Evolutionary conservation across 2,329 filamentous ascomycete genomes (phyloP), one percentile per base, ranked within the genome.

Genomic region (Neospermospora avenae): DNA sequence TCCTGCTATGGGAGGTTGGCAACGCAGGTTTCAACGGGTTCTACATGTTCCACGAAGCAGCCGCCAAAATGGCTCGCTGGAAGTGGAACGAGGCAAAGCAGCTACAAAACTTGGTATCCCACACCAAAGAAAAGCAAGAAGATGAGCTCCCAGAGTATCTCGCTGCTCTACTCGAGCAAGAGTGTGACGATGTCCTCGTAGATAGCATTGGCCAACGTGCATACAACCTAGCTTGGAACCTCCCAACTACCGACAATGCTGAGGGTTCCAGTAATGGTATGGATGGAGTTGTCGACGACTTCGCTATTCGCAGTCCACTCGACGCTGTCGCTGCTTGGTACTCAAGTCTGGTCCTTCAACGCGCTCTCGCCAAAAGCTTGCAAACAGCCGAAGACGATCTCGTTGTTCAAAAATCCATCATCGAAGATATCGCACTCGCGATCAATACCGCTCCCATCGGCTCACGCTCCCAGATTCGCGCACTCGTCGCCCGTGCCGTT

Each of bases 311-410:
- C 55, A 95, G 91, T 18, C 91, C 93, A 0, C 83, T 97, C 65
- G 93, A 97, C 74, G 92, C 91, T 13, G 84, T 97, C 55, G 91
- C 93, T 6, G 91, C 93, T 2, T 97, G 93, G 93, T 95, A 87
- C 78, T 96, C 93, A 0, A 91, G 85, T 64, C 80, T 88, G 58
- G 80, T 84, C 13, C 77, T 96, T 39, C 89, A 92, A 68, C 81
- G 83, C 59, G 86, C 85, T 2, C 80, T 97, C 28, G 78, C 85
- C 13, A 78, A 79, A 16, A 86, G 83, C 37, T 79, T 96, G 35
- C 81, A 83, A 44, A 75, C 77, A 14, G 74, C 79, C 34, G 81
- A 82, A 60, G 78, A 80, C 11, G 76, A 77, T 18, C 72, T 74
- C 2, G 72, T 74, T 11, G 75, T 71, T n/a, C 73, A 74, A 57